A percentile compares a stretch with the other conserved stretches of the same genome.
phyloP scores from a whole-genome alignment of 257 asterid species.

The Gentiana dahurica region DNA sequence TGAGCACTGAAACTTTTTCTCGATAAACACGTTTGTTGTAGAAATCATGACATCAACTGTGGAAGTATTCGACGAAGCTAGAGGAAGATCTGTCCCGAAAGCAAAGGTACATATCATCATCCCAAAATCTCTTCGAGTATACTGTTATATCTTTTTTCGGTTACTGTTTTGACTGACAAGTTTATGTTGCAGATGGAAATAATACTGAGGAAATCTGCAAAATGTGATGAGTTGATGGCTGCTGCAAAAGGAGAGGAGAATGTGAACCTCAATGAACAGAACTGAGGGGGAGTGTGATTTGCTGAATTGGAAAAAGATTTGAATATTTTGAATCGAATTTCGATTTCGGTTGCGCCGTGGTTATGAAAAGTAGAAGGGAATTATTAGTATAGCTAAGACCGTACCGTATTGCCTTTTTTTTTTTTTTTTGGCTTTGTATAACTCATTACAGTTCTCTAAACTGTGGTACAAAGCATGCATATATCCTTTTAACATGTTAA shows the following conservation, averaged over 20 bases:
- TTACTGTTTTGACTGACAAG: background rate
- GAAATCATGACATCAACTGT: slow-evolving; percentile 80
- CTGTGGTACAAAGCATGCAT: too few relatives aligned
- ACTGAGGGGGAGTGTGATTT: slow-evolving; percentile 2
- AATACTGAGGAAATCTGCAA: slow-evolving; percentile 55
- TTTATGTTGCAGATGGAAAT: slow-evolving; percentile 48
- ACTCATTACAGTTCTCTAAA: too few relatives aligned
- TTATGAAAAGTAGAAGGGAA: background rate
- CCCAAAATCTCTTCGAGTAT: background rate
- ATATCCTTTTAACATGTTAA: too few relatives aligned
- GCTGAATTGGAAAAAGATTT: too few relatives aligned
- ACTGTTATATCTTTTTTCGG: background rate
- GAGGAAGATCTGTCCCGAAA: slow-evolving; percentile 71
- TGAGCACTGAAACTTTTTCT: background rate
- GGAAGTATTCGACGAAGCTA: slow-evolving; percentile 69
- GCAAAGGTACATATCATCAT: slow-evolving; percentile 44
- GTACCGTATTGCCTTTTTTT: too few relatives aligned
- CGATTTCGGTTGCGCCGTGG: background rate
- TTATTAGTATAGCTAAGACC: background rate
- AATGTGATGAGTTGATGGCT: slow-evolving; percentile 65
- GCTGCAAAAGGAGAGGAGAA: slow-evolving; percentile 40
- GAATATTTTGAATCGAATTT: too few relatives aligned
- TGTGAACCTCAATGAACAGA: slow-evolving; percentile 31
- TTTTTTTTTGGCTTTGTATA: too few relatives aligned
- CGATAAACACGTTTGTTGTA: slow-evolving; percentile 14